These are phyloP conservation scores for Mucor piriformis DNA, from an alignment of 371 early-diverging fungal genomes.

Conservation along the genomic window DNA sequence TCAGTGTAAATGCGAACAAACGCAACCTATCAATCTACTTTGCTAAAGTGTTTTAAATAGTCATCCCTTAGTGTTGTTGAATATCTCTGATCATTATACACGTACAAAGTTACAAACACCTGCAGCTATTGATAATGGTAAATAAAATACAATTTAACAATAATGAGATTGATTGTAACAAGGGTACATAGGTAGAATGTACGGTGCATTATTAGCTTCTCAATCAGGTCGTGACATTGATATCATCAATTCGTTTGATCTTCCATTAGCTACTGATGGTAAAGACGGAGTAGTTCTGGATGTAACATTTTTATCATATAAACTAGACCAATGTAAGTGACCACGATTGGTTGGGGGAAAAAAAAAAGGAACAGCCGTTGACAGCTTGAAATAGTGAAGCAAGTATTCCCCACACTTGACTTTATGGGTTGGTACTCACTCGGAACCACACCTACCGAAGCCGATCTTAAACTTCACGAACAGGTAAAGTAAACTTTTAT, in stretches of 20 bases:
- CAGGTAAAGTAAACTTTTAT: constrained; percentile 53
- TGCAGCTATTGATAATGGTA: constrained; percentile 43
- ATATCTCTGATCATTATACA: constrained; percentile 87
- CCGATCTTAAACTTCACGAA: constrained; percentile 73
- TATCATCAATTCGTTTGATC: constrained; percentile 83
- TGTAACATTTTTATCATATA: constrained; percentile 64
- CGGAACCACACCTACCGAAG: constrained; percentile 60
- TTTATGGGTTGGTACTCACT: constrained; percentile 88
- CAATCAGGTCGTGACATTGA: constrained; percentile 84
- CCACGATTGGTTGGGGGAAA: background rate
- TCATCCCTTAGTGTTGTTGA: constrained; percentile 85
- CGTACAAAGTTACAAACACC: constrained; percentile 67
- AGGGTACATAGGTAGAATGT: constrained; percentile 48
- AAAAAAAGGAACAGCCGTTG: background rate
- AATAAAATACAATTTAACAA: background rate
- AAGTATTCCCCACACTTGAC: constrained; percentile 84
- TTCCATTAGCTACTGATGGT: constrained; percentile 51
- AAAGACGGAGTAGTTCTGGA: constrained; percentile 54
- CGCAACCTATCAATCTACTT: too few relatives aligned
- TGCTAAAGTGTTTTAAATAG: constrained; percentile 36
- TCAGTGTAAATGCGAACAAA: constrained; percentile 36
- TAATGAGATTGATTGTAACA: background rate
- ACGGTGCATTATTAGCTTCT: constrained; percentile 84
- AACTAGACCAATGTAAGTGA: constrained; percentile 77
- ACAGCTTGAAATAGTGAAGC: constrained; percentile 60